phyloP scores from a whole-genome alignment of 176 grass and related monocot genomes.

The Thalia dealbata region DNA sequence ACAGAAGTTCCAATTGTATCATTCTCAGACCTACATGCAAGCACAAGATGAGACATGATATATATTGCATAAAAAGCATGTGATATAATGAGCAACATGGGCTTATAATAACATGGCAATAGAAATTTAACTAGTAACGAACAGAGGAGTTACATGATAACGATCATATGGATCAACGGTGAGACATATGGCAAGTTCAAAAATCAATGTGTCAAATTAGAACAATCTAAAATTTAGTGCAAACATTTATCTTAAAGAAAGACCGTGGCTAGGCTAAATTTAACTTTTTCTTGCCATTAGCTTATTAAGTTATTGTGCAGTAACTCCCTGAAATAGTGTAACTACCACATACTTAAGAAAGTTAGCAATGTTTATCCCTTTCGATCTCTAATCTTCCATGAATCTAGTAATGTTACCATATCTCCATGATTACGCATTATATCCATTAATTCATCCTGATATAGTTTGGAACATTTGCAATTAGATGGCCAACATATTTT shows the following conservation, averaged over 20 bases:
- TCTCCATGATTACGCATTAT: no score
- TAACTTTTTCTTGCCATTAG: no score
- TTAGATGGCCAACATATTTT: no score
- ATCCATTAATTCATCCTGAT: no score
- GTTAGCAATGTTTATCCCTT: no score
- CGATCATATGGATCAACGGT: neutral
- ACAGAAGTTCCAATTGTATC: constrained; percentile 86
- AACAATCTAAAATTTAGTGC: neutral
- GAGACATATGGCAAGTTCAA: neutral
- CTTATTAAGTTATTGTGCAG: no score
- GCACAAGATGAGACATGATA: neutral
- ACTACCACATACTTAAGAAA: no score
- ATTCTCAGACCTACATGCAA: constrained; percentile 69
- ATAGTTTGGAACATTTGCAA: no score
- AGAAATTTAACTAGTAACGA: neutral
- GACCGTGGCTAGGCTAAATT: neutral
- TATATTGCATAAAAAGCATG: neutral
- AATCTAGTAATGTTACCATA: no score
- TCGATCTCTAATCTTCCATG: no score
- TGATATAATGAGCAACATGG: neutral
- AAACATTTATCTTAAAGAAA: neutral
- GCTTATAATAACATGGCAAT: neutral
- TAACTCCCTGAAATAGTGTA: no score
- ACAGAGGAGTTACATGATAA: neutral
- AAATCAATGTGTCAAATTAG: neutral